These are phyloP conservation scores for Cladophialophora carrionii DNA, from an alignment of 2,329 filamentous ascomycete genomes.

Conservation along the genomic window DNA sequence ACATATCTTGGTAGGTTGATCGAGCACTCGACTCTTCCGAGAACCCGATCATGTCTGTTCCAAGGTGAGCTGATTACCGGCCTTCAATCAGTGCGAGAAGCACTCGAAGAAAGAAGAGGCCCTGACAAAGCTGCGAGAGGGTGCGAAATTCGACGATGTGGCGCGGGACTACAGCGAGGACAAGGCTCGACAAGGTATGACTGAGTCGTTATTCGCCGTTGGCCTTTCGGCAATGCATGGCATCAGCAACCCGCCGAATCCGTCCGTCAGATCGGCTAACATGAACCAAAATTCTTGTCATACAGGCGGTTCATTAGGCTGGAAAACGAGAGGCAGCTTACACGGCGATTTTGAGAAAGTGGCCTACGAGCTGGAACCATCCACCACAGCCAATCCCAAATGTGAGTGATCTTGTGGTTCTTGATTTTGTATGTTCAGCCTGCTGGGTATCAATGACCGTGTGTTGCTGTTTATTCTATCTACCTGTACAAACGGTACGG, in stretches of 20 bases:
- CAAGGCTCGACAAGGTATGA: slow-evolving; percentile 61
- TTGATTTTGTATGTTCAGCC: slow-evolving; percentile 7
- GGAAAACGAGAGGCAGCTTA: slow-evolving; percentile 63
- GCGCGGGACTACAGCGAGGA: slow-evolving; percentile 67
- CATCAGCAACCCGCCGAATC: slow-evolving; percentile 11
- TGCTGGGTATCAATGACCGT: slow-evolving; percentile 21
- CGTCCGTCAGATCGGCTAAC: slow-evolving; percentile 17
- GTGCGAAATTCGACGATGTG: slow-evolving; percentile 67
- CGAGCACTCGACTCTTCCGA: neutral
- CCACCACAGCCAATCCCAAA: slow-evolving; percentile 64
- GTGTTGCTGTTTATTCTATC: slow-evolving; percentile 13
- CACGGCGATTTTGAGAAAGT: slow-evolving; percentile 64
- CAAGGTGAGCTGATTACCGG: slow-evolving; percentile 6
- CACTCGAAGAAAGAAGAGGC: slow-evolving; percentile 68
- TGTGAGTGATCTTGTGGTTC: slow-evolving; percentile 29
- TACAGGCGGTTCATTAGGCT: slow-evolving; percentile 63
- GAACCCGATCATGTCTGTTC: neutral
- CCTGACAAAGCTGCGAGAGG: slow-evolving; percentile 61
- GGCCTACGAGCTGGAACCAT: slow-evolving; percentile 64
- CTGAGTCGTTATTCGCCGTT: slow-evolving; percentile 6
- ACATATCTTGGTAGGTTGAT: slow-evolving; percentile 60
- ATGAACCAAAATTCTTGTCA: slow-evolving; percentile 24
- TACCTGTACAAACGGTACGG: slow-evolving; percentile 25
- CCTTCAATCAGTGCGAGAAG: slow-evolving; percentile 59
- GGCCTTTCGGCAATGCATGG: slow-evolving; percentile 7